phyloP scores from a whole-genome alignment of 164 flowering plant genomes.

The Berberis thunbergii region DNA sequence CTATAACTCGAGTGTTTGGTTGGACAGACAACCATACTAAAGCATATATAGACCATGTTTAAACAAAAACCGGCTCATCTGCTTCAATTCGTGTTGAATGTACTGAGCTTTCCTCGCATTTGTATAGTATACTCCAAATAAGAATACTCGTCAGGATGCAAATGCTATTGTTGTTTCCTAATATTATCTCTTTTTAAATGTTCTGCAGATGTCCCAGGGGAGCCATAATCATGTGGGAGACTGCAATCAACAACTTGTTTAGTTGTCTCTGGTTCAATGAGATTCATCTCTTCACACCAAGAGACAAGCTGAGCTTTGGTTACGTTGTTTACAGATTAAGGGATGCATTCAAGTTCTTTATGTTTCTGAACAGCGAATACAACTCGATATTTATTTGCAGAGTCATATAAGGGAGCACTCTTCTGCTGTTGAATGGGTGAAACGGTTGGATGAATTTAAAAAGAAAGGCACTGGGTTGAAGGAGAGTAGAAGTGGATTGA shows the following conservation, averaged over 20 bases:
- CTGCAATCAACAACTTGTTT: constrained; percentile 67
- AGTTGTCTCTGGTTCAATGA: constrained; percentile 97
- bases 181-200: not conserved
- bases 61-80: too few species aligned
- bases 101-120: not conserved
- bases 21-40: too few species aligned
- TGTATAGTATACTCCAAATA: not conserved
- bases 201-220: constrained; percentile 95
- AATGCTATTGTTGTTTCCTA: not conserved
- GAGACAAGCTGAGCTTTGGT: constrained; percentile 97
- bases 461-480: constrained; percentile 43
- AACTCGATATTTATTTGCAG: constrained; percentile 75
- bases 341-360: constrained; percentile 55
- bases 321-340: constrained; percentile 77
- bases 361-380: constrained; percentile 98
- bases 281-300: constrained; percentile 90
- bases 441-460: constrained; percentile 44
- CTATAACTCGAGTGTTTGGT: too few species aligned
- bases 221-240: constrained; percentile 83
- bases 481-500: constrained; percentile 87
- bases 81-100: not conserved
- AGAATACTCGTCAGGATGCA: not conserved
- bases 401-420: constrained; percentile 92
- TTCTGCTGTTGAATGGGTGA: constrained; percentile 84
- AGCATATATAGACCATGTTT: too few species aligned